Percentiles rank a stretch among this genome's conserved stretches.
Evolutionary conservation across 1,139 yeast genomes (phyloP).

Genomic region (Magnusiomyces tetraspermus): DNA sequence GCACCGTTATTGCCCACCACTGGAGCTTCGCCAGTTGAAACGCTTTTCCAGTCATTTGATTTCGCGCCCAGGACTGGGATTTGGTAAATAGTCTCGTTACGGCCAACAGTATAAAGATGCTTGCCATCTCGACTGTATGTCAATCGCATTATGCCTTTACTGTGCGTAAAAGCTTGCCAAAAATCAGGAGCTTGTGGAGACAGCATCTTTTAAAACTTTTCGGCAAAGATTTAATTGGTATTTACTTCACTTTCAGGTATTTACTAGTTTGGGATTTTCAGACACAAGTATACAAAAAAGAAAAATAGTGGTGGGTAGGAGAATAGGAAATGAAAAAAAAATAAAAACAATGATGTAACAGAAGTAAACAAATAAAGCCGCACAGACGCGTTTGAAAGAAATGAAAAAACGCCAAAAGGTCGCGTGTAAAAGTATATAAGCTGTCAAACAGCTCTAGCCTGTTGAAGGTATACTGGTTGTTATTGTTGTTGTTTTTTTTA

Average conservation of each 20-base stretch:
- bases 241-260: background rate
- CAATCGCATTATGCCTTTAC: conserved; percentile 30
- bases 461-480: too few species aligned
- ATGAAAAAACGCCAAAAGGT: too few species aligned
- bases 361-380: too few species aligned
- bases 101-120: conserved; percentile 32
- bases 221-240: background rate
- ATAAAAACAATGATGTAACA: too few species aligned
- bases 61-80: background rate
- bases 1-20: too few species aligned
- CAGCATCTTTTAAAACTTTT: background rate
- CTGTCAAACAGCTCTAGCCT: too few species aligned
- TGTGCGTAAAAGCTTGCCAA: conserved; percentile 24
- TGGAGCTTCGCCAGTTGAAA: background rate
- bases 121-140: conserved; percentile 31
- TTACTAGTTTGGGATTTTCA: too few species aligned
- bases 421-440: too few species aligned
- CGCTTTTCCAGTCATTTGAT: background rate
- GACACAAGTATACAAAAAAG: background rate
- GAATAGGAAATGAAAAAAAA: background rate
- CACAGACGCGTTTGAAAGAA: too few species aligned
- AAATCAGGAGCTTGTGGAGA: background rate
- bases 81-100: conserved; percentile 24
- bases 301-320: background rate
- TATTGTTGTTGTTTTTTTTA: too few species aligned